A percentile compares a stretch with the other conserved stretches of the same genome.
Conservation (phyloP, 805 yeast species). For the Yamadazyma tumulicola region DNA sequence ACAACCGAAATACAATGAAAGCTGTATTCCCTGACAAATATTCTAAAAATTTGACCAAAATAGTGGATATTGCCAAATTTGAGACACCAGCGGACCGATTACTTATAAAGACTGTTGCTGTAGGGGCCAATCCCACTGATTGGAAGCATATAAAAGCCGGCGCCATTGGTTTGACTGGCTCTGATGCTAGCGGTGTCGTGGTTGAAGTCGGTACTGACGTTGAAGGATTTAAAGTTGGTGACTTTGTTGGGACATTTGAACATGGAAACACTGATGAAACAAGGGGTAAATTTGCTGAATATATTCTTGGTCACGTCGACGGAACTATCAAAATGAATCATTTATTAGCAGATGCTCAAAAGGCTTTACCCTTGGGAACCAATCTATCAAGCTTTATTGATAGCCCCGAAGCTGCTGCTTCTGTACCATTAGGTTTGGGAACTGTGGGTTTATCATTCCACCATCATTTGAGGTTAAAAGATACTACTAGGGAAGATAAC, state of each 20-base stretch:
- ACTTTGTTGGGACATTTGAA: slow-evolving; percentile 15
- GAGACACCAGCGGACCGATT: neutral
- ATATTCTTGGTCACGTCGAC: slow-evolving; percentile 27
- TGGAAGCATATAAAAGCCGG: slow-evolving; percentile 15
- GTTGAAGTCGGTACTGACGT: slow-evolving; percentile 20
- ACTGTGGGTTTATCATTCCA: slow-evolving; percentile 45
- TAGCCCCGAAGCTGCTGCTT: slow-evolving; percentile 63
- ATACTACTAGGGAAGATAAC: slow-evolving; percentile 7
- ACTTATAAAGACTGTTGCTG: slow-evolving; percentile 21
- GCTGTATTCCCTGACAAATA: neutral
- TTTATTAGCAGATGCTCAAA: neutral
- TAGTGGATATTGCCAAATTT: slow-evolving; percentile 3
- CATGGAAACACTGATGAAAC: slow-evolving; percentile 48
- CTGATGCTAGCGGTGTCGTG: slow-evolving; percentile 21
- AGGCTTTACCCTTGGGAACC: slow-evolving; percentile 32
- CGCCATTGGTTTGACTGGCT: slow-evolving; percentile 10
- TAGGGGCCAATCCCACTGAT: slow-evolving; percentile 20
- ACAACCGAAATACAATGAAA: neutral
- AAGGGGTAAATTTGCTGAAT: slow-evolving; percentile 57
- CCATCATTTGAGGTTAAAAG: slow-evolving; percentile 11
- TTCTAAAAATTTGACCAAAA: neutral
- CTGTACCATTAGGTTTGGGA: slow-evolving; percentile 49
- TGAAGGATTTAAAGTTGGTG: slow-evolving; percentile 17
- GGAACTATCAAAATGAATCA: slow-evolving; percentile 17
- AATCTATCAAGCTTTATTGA: slow-evolving; percentile 44